phyloP scores from a whole-genome alignment of 2,329 filamentous ascomycete species.

The Ceratocystiopsis sp. region DNA sequence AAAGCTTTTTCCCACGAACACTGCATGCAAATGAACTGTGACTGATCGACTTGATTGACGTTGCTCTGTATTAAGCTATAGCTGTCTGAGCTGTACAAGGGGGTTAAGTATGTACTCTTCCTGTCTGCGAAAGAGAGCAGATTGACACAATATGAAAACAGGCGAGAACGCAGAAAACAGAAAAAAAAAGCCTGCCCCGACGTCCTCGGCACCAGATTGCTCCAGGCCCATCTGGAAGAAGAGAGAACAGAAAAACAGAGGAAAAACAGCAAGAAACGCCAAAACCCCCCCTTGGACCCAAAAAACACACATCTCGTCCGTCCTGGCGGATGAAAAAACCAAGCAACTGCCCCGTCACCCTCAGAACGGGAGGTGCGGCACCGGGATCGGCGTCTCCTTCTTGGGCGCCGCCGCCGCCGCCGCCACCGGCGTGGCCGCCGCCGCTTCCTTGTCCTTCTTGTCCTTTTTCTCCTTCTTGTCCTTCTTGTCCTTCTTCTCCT shows the following conservation, averaged over 20 bases:
- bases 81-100: no score
- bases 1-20: no score
- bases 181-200: not conserved
- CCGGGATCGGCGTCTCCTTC: constrained; percentile 10
- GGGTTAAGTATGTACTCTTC: no score
- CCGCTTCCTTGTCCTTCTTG: not conserved
- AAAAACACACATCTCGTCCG: not conserved
- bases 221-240: not conserved
- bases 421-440: not conserved
- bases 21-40: no score
- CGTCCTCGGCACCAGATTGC: no score
- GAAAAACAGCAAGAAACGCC: not conserved
- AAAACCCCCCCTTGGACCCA: not conserved
- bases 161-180: not conserved
- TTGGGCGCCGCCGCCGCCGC: not conserved
- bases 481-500: constrained; percentile 1
- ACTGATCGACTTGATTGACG: no score
- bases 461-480: not conserved
- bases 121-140: no score
- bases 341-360: not conserved
- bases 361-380: constrained; percentile 1
- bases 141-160: not conserved
- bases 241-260: not conserved
- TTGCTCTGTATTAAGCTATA: no score
- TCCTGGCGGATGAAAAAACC: not conserved